These are phyloP conservation scores for Lichtheimia ramosa DNA, from an alignment of 371 early-diverging fungal species.

Conservation along the genomic window DNA sequence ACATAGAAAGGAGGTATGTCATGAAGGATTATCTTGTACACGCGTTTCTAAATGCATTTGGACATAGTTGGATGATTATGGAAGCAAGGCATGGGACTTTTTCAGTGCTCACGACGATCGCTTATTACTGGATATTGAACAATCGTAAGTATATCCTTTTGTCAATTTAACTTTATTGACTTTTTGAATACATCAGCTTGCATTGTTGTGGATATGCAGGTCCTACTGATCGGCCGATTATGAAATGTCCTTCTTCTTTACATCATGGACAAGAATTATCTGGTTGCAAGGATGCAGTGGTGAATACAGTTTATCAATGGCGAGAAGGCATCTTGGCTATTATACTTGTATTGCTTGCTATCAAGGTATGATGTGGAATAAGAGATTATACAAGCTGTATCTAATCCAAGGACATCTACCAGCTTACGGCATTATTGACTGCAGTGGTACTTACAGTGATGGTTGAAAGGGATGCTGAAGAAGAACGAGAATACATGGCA, in stretches of 20 bases:
- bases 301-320: background rate
- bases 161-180: too few species aligned
- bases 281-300: slow-evolving; percentile 7
- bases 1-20: slow-evolving; percentile 9
- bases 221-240: background rate
- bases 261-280: background rate
- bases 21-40: background rate
- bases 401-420: background rate
- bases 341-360: background rate
- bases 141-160: slow-evolving; percentile 24
- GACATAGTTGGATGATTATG: slow-evolving; percentile 26
- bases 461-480: slow-evolving; percentile 14
- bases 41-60: background rate
- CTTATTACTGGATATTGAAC: slow-evolving; percentile 26
- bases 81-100: slow-evolving; percentile 31
- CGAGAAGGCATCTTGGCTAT: slow-evolving; percentile 5
- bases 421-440: slow-evolving; percentile 12
- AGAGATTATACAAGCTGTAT: too few species aligned
- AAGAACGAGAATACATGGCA: slow-evolving; percentile 13
- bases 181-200: slow-evolving; percentile 1
- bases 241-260: slow-evolving; percentile 2
- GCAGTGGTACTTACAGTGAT: slow-evolving; percentile 12
- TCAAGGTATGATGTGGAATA: slow-evolving; percentile 1
- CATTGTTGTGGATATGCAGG: slow-evolving; percentile 12
- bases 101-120: slow-evolving; percentile 24